A percentile compares a stretch with the other conserved stretches of the same genome.
phyloP scores from a whole-genome alignment of 805 yeast species.

The Groenewaldozyma salmanticensis region DNA sequence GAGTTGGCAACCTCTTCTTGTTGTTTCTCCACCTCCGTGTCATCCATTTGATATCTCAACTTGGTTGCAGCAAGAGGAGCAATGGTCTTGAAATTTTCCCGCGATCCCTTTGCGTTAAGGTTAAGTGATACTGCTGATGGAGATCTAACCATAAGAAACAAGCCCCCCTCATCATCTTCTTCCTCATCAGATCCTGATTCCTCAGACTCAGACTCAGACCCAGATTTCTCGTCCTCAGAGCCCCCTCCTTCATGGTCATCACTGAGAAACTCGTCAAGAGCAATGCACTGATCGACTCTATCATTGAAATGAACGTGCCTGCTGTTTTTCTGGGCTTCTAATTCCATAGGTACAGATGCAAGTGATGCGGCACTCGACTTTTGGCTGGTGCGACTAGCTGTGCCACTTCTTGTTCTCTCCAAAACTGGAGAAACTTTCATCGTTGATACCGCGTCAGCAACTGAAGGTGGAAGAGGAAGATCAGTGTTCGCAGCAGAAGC shows the following conservation, averaged over 20 bases:
- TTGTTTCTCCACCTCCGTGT: slow-evolving; percentile 44
- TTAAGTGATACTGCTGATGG: slow-evolving; percentile 25
- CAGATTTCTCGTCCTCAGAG: slow-evolving; percentile 23
- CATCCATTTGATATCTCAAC: slow-evolving; percentile 62
- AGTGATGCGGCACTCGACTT: not conserved
- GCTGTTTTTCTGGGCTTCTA: not conserved
- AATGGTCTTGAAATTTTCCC: slow-evolving; percentile 36
- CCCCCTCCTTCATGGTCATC: slow-evolving; percentile 18
- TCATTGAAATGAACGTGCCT: slow-evolving; percentile 89
- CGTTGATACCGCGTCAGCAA: too few relatives aligned
- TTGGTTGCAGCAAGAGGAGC: slow-evolving; percentile 80
- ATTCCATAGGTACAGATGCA: not conserved
- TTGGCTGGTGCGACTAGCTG: too few relatives aligned
- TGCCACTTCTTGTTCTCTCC: too few relatives aligned
- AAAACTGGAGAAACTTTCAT: too few relatives aligned
- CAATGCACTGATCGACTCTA: slow-evolving; percentile 89
- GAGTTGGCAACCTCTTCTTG: slow-evolving; percentile 23
- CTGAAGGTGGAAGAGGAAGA: too few relatives aligned
- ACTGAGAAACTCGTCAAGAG: slow-evolving; percentile 32
- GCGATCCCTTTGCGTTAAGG: slow-evolving; percentile 2
- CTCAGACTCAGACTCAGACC: slow-evolving; percentile 20
- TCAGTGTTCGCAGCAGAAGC: not conserved
- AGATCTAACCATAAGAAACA: slow-evolving; percentile 47
- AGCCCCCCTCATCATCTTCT: slow-evolving; percentile 60
- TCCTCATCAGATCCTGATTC: slow-evolving; percentile 30